These are phyloP conservation scores for Entomortierella lignicola DNA, from an alignment of 192 early-diverging fungal species.

Conservation along the genomic window DNA sequence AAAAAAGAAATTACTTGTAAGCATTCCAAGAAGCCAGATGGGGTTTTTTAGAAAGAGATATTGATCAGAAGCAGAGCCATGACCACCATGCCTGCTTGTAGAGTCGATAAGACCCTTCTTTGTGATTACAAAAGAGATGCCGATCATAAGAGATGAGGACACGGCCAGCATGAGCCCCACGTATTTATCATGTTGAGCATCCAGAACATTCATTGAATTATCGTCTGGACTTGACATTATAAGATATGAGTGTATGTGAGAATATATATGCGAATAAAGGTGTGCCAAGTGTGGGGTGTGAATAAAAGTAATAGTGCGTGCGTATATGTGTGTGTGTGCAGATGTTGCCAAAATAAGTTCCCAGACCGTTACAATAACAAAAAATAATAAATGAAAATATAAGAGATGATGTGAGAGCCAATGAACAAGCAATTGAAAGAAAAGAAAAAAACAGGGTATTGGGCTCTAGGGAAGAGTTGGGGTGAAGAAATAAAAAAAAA, in stretches of 20 bases:
- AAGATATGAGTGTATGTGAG: not conserved
- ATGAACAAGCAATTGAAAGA: not conserved
- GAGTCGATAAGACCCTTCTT: slow-evolving; percentile 93
- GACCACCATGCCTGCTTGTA: slow-evolving; percentile 66
- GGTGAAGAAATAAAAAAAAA: not conserved
- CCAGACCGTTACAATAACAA: too few relatives aligned
- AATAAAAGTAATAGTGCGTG: too few relatives aligned
- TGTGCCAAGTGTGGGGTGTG: too few relatives aligned
- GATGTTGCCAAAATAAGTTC: too few relatives aligned
- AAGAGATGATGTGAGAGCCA: not conserved
- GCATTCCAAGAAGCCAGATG: slow-evolving; percentile 93
- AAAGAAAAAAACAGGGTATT: not conserved
- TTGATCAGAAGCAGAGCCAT: slow-evolving; percentile 74
- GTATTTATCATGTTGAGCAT: slow-evolving; percentile 72
- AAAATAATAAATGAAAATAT: not conserved
- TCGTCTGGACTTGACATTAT: slow-evolving; percentile 39
- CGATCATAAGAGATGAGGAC: slow-evolving; percentile 89
- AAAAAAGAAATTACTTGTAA: slow-evolving; percentile 72
- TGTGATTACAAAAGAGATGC: slow-evolving; percentile 92
- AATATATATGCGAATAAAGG: too few relatives aligned
- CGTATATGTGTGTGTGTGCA: too few relatives aligned
- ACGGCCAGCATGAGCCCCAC: slow-evolving; percentile 92
- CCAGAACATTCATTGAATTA: slow-evolving; percentile 2
- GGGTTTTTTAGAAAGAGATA: slow-evolving; percentile 86
- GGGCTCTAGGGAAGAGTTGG: not conserved